These are phyloP conservation scores for Russula dissimulans DNA, from an alignment of 768 basidiomycete species.

Conservation along the genomic window DNA sequence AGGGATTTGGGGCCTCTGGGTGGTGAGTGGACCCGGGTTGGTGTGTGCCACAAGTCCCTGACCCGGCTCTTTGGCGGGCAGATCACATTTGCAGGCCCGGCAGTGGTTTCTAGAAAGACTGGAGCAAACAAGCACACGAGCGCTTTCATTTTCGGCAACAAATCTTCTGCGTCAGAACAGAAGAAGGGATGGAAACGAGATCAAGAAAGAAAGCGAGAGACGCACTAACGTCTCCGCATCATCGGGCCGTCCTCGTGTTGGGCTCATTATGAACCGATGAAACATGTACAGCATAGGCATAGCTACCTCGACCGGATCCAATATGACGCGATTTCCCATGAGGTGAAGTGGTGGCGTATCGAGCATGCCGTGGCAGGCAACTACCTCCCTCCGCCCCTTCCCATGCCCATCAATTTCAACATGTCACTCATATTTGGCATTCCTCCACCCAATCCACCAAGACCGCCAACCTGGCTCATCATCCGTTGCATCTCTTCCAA, in stretches of 20 bases:
- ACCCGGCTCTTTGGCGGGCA: conserved; percentile 22
- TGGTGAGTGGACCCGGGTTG: conserved; percentile 36
- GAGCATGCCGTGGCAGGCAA: background rate
- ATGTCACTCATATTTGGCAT: conserved; percentile 68
- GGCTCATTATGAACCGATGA: background rate
- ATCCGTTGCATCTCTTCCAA: conserved; percentile 97
- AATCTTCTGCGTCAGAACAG: conserved; percentile 29
- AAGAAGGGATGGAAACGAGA: conserved; percentile 29
- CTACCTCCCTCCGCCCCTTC: conserved; percentile 17
- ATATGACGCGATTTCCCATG: background rate
- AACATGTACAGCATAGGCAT: too few relatives aligned
- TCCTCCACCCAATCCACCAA: conserved; percentile 55
- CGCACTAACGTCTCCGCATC: too few relatives aligned
- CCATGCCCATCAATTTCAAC: conserved; percentile 71
- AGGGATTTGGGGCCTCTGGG: conserved; percentile 64
- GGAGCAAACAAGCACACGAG: conserved; percentile 80
- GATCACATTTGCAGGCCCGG: conserved; percentile 54
- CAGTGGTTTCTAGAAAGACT: conserved; percentile 54
- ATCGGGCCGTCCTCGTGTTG: too few relatives aligned
- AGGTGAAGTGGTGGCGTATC: background rate
- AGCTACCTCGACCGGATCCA: too few relatives aligned
- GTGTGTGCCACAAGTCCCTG: background rate
- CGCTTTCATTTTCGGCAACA: conserved; percentile 72
- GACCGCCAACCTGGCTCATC: conserved; percentile 78
- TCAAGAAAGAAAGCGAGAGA: conserved; percentile 1